Percentiles rank a stretch among this genome's conserved stretches.
Conservation (phyloP, 169 alveolate genomes). For the Babesia caballi region DNA sequence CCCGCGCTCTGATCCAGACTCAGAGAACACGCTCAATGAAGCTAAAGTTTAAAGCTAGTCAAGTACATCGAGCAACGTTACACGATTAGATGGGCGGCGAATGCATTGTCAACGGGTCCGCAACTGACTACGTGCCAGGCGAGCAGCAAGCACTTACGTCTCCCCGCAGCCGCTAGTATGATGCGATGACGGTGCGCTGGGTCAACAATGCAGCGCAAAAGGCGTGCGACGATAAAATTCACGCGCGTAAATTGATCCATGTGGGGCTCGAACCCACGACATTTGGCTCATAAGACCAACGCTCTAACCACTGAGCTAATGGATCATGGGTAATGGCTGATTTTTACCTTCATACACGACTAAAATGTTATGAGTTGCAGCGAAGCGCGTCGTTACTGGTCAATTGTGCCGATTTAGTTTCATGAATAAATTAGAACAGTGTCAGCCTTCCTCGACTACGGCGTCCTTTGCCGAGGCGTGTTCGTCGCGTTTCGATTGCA, state of each 20-base stretch:
- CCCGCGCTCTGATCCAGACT: background rate
- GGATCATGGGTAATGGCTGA: constrained; percentile 74
- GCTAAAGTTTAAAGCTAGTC: no score
- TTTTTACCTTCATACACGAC: no score
- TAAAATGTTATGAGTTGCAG: background rate
- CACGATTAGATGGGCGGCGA: no score
- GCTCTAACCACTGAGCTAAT: constrained; percentile 88
- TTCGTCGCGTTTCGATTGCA: constrained; percentile 57
- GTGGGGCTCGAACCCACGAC: constrained; percentile 88
- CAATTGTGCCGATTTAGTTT: no score
- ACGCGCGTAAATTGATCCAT: constrained; percentile 73
- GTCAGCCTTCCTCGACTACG: constrained; percentile 15
- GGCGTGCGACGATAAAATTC: background rate
- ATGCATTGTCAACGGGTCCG: no score
- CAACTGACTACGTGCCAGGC: no score
- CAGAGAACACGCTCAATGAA: no score
- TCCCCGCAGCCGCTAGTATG: no score
- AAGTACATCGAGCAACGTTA: no score
- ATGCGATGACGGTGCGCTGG: no score
- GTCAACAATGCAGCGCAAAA: background rate
- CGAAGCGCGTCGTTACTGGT: background rate
- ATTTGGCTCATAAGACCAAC: constrained; percentile 85
- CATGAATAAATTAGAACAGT: constrained; percentile 9
- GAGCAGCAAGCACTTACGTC: no score
- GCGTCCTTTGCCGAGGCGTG: constrained; percentile 32